phyloP scores from a whole-genome alignment of 2,329 filamentous ascomycete species.

The Monosporascus sp. region DNA sequence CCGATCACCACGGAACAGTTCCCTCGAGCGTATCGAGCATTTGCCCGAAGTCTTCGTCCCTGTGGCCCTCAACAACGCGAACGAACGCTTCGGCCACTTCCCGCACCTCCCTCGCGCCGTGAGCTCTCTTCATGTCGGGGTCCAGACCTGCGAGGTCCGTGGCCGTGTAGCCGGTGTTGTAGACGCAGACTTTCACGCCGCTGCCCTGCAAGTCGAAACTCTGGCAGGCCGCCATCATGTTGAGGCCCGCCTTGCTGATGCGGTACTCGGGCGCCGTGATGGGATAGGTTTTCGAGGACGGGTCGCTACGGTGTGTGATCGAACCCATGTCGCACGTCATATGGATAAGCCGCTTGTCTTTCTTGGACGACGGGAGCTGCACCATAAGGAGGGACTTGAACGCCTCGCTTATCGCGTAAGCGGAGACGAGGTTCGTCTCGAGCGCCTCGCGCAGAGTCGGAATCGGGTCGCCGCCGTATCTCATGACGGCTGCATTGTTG shows the following conservation, averaged over 20 bases:
- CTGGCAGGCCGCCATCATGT: conserved; percentile 16
- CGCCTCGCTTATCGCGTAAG: conserved; percentile 9
- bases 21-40: conserved; percentile 1
- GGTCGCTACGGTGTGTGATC: conserved; percentile 5
- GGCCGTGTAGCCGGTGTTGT: conserved; percentile 12
- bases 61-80: background rate
- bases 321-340: conserved; percentile 15
- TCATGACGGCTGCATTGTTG: conserved; percentile 15
- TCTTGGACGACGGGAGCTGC: conserved; percentile 5
- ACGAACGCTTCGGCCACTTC: conserved; percentile 1
- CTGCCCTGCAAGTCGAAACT: conserved; percentile 10
- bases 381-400: conserved; percentile 11
- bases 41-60: conserved; percentile 1
- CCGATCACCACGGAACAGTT: conserved; percentile 1
- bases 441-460: conserved; percentile 9
- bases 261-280: conserved; percentile 10
- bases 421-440: conserved; percentile 14
- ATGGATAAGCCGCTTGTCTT: conserved; percentile 13
- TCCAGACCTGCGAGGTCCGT: conserved; percentile 11
- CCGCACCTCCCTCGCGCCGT: background rate
- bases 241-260: conserved; percentile 13
- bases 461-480: conserved; percentile 4
- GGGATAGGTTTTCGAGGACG: conserved; percentile 3
- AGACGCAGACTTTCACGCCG: conserved; percentile 12
- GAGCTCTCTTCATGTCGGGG: background rate